phyloP scores from a whole-genome alignment of 1,139 yeast species.

The Trichomonascaceae sp. region DNA sequence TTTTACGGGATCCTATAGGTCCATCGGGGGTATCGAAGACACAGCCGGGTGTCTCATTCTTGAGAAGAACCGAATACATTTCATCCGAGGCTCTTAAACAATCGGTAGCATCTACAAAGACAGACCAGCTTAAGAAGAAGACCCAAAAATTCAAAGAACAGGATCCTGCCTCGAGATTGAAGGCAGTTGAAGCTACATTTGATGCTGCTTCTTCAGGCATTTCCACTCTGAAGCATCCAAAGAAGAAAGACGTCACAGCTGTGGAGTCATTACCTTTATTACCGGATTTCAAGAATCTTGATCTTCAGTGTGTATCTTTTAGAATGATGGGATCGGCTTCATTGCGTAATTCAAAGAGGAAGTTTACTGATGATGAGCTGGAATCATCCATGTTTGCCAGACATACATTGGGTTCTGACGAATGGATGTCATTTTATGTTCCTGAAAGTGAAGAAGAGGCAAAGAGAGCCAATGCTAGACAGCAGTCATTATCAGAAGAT shows the following conservation, averaged over 20 bases:
- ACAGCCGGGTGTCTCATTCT: conserved; percentile 66
- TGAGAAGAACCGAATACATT: conserved; percentile 91
- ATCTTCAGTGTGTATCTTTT: conserved; percentile 63
- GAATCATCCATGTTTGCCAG: conserved; percentile 70
- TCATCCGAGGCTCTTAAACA: conserved; percentile 37
- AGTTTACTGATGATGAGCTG: conserved; percentile 42
- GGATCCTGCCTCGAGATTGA: conserved; percentile 53
- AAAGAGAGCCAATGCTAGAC: conserved; percentile 20
- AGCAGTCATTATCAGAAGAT: conserved; percentile 28
- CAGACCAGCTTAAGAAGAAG: conserved; percentile 22
- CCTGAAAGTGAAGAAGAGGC: conserved; percentile 38
- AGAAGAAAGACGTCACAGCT: conserved; percentile 65
- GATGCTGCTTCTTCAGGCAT: conserved; percentile 49
- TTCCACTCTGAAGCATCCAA: conserved; percentile 60
- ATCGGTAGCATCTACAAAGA: conserved; percentile 26
- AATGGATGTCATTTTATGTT: conserved; percentile 74
- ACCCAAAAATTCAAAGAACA: conserved; percentile 18
- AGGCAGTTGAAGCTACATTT: conserved; percentile 72
- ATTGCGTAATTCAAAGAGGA: conserved; percentile 41
- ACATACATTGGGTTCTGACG: conserved; percentile 65
- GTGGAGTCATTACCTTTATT: conserved; percentile 73
- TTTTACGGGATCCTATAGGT: conserved; percentile 67
- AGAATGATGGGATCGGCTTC: conserved; percentile 79
- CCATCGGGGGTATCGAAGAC: conserved; percentile 43
- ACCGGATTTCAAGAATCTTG: conserved; percentile 88